Evolutionary conservation across 331 rosid species (phyloP).

Genomic region (Phaseolus coccineus): DNA sequence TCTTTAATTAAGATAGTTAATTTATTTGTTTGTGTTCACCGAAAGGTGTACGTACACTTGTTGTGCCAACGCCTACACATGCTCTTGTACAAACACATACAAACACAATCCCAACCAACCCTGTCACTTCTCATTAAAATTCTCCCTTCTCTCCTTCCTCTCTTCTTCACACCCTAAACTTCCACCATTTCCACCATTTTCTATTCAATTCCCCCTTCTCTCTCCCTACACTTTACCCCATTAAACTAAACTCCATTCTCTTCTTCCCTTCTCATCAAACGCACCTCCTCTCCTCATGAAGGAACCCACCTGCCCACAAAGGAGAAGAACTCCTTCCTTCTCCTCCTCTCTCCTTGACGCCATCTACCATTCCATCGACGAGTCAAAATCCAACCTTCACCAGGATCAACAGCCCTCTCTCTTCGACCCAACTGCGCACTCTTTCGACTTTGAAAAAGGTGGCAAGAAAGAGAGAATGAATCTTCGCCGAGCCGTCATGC

Average conservation of each 20-base stretch:
- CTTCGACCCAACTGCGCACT: constrained; percentile 31
- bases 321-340: constrained; percentile 75
- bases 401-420: constrained; percentile 38
- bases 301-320: constrained; percentile 52
- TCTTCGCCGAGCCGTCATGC: constrained; percentile 63
- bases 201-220: constrained; percentile 37
- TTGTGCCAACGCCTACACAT: constrained; percentile 37
- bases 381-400: constrained; percentile 56
- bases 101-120: constrained; percentile 36
- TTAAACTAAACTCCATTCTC: constrained; percentile 17
- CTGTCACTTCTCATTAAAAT: constrained; percentile 19
- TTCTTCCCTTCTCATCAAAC: not conserved
- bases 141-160: not conserved
- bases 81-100: constrained; percentile 30
- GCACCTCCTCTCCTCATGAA: not conserved
- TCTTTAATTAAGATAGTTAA: not conserved
- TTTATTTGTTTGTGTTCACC: constrained; percentile 26
- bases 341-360: constrained; percentile 71
- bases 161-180: constrained; percentile 48
- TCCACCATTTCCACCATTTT: constrained; percentile 38
- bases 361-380: constrained; percentile 68
- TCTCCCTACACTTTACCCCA: constrained; percentile 30
- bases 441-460: constrained; percentile 20
- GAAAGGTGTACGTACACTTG: constrained; percentile 40
- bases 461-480: constrained; percentile 47